phyloP scores from a whole-genome alignment of 2,329 filamentous ascomycete species.

The Arthroderma uncinatum region DNA sequence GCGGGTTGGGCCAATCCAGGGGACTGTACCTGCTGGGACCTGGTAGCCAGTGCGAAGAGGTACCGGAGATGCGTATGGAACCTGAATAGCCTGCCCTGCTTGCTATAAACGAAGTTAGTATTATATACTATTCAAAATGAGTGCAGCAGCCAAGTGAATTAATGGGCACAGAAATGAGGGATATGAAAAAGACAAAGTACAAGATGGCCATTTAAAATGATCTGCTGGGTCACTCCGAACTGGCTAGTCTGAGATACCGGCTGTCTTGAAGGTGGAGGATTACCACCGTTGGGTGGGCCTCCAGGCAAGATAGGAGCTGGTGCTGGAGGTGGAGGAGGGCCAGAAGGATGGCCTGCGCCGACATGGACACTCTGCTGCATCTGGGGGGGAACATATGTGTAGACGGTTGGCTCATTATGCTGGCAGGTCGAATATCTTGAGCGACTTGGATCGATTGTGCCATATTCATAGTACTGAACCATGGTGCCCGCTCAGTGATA shows the following conservation, averaged over 20 bases:
- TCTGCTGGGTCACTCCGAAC: constrained; percentile 12
- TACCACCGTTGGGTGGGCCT: neutral
- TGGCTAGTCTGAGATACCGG: neutral
- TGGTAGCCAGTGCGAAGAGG: constrained; percentile 2
- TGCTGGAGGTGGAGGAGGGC: neutral
- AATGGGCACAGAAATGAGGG: neutral
- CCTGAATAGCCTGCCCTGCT: constrained; percentile 3
- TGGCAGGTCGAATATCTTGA: neutral
- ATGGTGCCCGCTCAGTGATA: constrained; percentile 4
- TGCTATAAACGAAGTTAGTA: constrained; percentile 4
- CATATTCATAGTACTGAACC: constrained; percentile 15
- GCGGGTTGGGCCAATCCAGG: constrained; percentile 16
- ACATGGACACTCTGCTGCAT: constrained; percentile 4
- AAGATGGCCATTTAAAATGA: constrained; percentile 7
- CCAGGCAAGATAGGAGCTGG: neutral
- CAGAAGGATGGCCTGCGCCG: neutral
- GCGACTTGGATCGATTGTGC: constrained; percentile 10
- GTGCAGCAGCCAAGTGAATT: neutral
- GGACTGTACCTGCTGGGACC: constrained; percentile 8
- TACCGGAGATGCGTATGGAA: constrained; percentile 7
- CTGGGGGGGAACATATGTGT: constrained; percentile 12
- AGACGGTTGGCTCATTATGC: constrained; percentile 11
- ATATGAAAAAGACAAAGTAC: constrained; percentile 8
- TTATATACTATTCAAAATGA: neutral
- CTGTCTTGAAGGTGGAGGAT: neutral